phyloP scores from a whole-genome alignment of 2,329 filamentous ascomycete genomes.

The Paraphaeosphaeria sporulosa region DNA sequence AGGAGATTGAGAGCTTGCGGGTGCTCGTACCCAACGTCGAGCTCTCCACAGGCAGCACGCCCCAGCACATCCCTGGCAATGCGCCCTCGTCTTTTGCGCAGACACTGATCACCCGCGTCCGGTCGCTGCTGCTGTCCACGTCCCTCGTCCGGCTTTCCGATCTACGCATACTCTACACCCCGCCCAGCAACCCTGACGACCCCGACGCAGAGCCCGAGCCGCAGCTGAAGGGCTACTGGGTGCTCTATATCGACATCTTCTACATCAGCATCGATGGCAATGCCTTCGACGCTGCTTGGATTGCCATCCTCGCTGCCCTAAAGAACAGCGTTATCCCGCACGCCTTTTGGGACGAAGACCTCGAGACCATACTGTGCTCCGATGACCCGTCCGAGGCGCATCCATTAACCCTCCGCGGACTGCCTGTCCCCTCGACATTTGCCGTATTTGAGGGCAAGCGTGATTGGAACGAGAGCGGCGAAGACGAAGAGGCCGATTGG shows the following conservation, averaged over 20 bases:
- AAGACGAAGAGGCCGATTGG: conserved; percentile 60
- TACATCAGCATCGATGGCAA: conserved; percentile 94
- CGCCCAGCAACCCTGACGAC: conserved; percentile 52
- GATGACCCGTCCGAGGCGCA: conserved; percentile 62
- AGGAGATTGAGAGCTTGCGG: conserved; percentile 62
- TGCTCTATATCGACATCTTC: conserved; percentile 92
- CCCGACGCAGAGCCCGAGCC: conserved; percentile 57
- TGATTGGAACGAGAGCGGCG: conserved; percentile 56
- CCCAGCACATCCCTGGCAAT: conserved; percentile 82
- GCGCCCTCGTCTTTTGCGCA: conserved; percentile 83
- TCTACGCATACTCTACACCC: conserved; percentile 75
- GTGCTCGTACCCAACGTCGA: conserved; percentile 94
- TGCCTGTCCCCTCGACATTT: conserved; percentile 81
- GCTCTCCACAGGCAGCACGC: conserved; percentile 87
- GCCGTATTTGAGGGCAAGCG: conserved; percentile 67
- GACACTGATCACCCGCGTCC: conserved; percentile 80
- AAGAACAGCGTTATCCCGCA: conserved; percentile 77
- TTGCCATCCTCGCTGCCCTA: conserved; percentile 81
- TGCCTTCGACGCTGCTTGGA: conserved; percentile 90
- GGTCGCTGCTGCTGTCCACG: conserved; percentile 76
- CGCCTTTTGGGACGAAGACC: conserved; percentile 84
- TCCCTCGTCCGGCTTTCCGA: conserved; percentile 71
- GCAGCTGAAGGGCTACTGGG: conserved; percentile 87
- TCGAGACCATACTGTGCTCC: conserved; percentile 80
- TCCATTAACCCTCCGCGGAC: conserved; percentile 66